Percentiles rank a stretch among this genome's conserved stretches.
Conservation (phyloP, 2,329 filamentous ascomycete genomes). For the Trichoderma guizhouense region DNA sequence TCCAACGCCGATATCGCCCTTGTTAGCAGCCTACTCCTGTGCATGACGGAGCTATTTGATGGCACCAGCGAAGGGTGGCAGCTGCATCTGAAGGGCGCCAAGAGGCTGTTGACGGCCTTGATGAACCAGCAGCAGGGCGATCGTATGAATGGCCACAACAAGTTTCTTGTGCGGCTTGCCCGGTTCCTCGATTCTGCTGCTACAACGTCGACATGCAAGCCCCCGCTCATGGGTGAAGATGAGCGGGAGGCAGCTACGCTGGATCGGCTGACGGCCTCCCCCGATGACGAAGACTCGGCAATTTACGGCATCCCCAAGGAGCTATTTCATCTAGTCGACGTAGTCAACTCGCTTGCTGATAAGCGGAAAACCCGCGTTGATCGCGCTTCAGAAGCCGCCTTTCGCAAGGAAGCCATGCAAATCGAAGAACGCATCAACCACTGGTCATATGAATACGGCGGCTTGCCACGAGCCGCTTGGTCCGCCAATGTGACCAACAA, state of each 20-base stretch:
- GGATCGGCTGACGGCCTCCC: slow-evolving; percentile 26
- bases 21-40: slow-evolving; percentile 39
- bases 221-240: slow-evolving; percentile 34
- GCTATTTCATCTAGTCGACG: slow-evolving; percentile 34
- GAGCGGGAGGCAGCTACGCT: slow-evolving; percentile 29
- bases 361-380: slow-evolving; percentile 33
- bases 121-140: slow-evolving; percentile 32
- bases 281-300: slow-evolving; percentile 33
- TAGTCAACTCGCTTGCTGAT: slow-evolving; percentile 33
- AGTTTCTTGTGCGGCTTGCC: slow-evolving; percentile 35
- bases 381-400: slow-evolving; percentile 29
- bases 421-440: slow-evolving; percentile 37
- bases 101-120: slow-evolving; percentile 35
- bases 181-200: slow-evolving; percentile 34
- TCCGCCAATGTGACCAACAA: slow-evolving; percentile 21
- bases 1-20: slow-evolving; percentile 36
- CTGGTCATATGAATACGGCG: slow-evolving; percentile 35
- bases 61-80: slow-evolving; percentile 41
- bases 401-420: slow-evolving; percentile 29
- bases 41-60: slow-evolving; percentile 43
- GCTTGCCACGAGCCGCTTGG: slow-evolving; percentile 26
- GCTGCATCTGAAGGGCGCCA: slow-evolving; percentile 42
- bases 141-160: slow-evolving; percentile 36
- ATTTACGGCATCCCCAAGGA: slow-evolving; percentile 37
- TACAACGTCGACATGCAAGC: slow-evolving; percentile 34